Evolutionary conservation across 148 eudicot species (phyloP), one percentile per base, ranked within the genome.

Genomic region (Pouteria glomerata): DNA sequence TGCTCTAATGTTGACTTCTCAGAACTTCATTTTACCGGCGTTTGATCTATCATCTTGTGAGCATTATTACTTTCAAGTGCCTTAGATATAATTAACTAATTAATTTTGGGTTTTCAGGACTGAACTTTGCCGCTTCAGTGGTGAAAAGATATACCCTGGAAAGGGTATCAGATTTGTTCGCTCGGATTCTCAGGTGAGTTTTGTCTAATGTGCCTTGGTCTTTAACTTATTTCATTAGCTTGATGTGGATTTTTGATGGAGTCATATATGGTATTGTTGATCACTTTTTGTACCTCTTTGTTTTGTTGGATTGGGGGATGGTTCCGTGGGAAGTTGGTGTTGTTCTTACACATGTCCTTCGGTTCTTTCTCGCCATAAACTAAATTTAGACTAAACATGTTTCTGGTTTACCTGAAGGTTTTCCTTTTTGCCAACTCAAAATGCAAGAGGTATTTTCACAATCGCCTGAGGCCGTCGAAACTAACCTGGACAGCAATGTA

Each of bases 401-500:
- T 0, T 55, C 30, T 55, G 58, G 58, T 55, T 55, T 24, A 4
- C 2, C 58, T 24, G 15, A 55, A 55, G 58, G 58, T 24, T 6
- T 55, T 55, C 58, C 58, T 55, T 2, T 55, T 55, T 55, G 27
- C 30, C 30, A 55, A 55, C 58, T 55, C 58, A 24, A 55, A 55
- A 24, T 55, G 58, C 30, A 55, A 55, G 30, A 23, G 30, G 30
- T 55, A 55, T 14, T 55, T 55, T 30, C 58, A 55, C 58, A 55
- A 55, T 24, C 58, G 58, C 27, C 30, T 55, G 29, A 55, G 24
- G 58, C 58, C 30, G 6, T 55, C 58, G 6, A 55, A 55, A 30
- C 58, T 55, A 21, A 23, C 30, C 58, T 55, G 58, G 58, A 55
- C 58, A 55, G 58, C 58, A 55, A 55, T 55, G 58, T 55, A 55